phyloP scores from a whole-genome alignment of 306 rosid species.

The Vachellia pachyceras region DNA sequence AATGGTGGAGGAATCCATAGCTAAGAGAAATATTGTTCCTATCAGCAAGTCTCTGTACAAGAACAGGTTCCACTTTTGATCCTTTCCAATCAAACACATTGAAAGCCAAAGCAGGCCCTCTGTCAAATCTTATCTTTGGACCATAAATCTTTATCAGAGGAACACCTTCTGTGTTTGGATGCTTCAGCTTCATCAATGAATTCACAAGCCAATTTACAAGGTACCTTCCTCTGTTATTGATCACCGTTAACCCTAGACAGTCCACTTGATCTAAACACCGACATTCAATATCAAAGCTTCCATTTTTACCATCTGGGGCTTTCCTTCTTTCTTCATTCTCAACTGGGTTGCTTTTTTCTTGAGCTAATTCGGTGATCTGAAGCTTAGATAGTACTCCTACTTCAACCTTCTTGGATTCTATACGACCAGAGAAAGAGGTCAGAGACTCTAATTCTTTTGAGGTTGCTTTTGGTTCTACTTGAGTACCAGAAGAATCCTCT shows the following conservation, averaged over 20 bases:
- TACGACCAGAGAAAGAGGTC: constrained; percentile 66
- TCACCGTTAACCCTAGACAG: constrained; percentile 73
- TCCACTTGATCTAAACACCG: constrained; percentile 79
- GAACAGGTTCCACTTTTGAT: no score
- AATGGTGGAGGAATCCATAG: no score
- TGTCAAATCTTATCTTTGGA: no score
- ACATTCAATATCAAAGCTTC: constrained; percentile 52
- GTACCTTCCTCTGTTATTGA: no score
- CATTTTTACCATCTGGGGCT: constrained; percentile 39
- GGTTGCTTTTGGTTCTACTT: constrained; percentile 37
- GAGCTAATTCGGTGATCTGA: constrained; percentile 31
- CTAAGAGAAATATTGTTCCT: no score
- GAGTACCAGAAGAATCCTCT: constrained; percentile 69
- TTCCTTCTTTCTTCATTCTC: constrained; percentile 13
- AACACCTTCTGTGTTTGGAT: no score
- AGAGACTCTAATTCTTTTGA: constrained; percentile 40
- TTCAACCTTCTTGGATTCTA: constrained; percentile 39
- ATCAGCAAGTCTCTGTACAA: no score
- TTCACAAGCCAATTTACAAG: no score
- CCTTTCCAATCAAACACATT: no score
- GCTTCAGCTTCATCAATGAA: no score
- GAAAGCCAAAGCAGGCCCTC: no score
- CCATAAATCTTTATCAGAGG: no score
- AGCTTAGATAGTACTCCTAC: constrained; percentile 40
- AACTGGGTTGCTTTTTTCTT: constrained; percentile 41